Evolutionary conservation across 352 stramenopile genomes (phyloP).

Genomic region (Pythium myriotylum): DNA sequence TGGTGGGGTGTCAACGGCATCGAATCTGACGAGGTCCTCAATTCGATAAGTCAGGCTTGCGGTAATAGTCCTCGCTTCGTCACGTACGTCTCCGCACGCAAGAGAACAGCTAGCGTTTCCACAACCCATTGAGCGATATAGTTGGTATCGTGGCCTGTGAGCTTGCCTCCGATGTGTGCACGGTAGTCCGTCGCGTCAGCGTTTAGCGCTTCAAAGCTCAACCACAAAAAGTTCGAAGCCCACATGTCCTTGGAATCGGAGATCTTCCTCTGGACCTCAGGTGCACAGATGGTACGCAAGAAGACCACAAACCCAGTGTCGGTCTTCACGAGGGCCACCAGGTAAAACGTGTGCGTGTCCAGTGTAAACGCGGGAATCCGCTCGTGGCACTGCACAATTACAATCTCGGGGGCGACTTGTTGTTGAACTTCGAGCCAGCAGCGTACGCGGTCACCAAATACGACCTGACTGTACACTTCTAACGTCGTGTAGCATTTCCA

Average conservation of each 20-base stretch:
- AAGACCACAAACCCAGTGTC: background rate
- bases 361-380: background rate
- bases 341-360: conserved; percentile 1
- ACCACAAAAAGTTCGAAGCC: conserved; percentile 1
- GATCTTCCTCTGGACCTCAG: background rate
- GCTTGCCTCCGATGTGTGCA: background rate
- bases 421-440: background rate
- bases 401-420: background rate
- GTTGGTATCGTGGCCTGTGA: background rate
- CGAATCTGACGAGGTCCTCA: too few relatives aligned
- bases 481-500: background rate
- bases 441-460: background rate
- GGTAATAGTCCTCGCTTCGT: too few relatives aligned
- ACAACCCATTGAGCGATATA: background rate
- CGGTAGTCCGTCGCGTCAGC: background rate
- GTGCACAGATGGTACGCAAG: background rate
- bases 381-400: background rate
- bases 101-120: background rate
- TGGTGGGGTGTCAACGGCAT: too few relatives aligned
- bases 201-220: background rate
- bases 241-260: background rate
- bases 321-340: conserved; percentile 1
- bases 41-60: too few relatives aligned
- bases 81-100: background rate
- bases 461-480: background rate